Base-by-base conservation (phyloP, 305 asterid species). In the Plantago coronopus region DNA sequence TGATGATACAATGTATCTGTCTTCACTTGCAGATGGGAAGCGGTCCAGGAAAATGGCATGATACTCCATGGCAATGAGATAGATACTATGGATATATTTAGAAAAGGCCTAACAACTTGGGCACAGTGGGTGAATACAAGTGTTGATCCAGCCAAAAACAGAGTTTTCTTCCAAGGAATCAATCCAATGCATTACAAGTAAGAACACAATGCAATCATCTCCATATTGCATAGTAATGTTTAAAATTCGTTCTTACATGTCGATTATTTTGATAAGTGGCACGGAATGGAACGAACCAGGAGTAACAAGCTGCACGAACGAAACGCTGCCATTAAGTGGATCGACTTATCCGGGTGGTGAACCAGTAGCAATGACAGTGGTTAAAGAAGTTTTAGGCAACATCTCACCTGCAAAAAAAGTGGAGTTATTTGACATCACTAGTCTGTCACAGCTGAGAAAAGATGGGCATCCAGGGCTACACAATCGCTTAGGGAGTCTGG, bases 111-210 rank as follows among this genome's bases (percentile, higher is more conserved):
- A 77, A 79, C 82, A 3, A 87, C 96, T 6, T 87, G 96, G 94
- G 77, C 74, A 12, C 77, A 82, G 34, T 87, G 96, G 96, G 81
- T 87, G 23, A 83, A 81, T 50, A 64, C 40, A 13, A 79, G 76
- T 27, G 80, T 85, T 17, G 82, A 85, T 19, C 88, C 91, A 15
- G 15, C 69, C 53, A 87, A 75, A 70, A 85, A 87, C 38, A 81
- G 74, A 69, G 91, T 87, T 49, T 87, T 79, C 77, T 84, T 82
- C 77, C 94, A 80, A 21, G 95, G 94, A 60, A 79, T 84, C 71
- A 84, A 94, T 67, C 95, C 94, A 10, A 76, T 85, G 64, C 96
- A 88, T 64, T 83, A 78, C 50, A 69, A 69, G 96, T 87, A 78
- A 79, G 91, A 61, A 25, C 0, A 31, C 12, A 5, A 7, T 25